These are phyloP conservation scores for Populus tremula DNA, from an alignment of 345 rosid species.

Conservation along the genomic window DNA sequence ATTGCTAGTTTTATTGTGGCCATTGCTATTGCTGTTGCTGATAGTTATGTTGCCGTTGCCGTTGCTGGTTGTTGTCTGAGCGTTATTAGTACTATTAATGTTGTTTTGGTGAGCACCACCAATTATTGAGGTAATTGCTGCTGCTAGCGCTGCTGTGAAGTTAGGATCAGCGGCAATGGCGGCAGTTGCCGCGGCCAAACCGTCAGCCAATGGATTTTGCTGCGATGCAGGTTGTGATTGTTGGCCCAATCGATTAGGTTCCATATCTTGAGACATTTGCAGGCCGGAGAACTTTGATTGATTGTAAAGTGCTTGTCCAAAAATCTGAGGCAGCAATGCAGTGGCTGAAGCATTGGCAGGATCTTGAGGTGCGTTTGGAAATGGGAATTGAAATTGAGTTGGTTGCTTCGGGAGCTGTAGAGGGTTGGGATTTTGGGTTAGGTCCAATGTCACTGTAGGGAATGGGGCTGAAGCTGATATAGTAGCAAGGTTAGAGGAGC, in stretches of 20 bases:
- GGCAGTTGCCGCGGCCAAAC: slow-evolving; percentile 39
- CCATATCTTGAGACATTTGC: slow-evolving; percentile 52
- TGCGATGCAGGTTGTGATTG: slow-evolving; percentile 20
- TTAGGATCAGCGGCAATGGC: slow-evolving; percentile 58
- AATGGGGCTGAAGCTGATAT: slow-evolving; percentile 96
- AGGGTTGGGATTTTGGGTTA: slow-evolving; percentile 52
- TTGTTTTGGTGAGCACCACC: slow-evolving; percentile 35
- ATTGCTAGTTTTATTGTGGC: slow-evolving; percentile 30
- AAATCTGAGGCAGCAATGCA: slow-evolving; percentile 54
- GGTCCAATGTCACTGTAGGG: slow-evolving; percentile 90
- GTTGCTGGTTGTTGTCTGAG: slow-evolving; percentile 17
- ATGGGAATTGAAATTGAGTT: slow-evolving; percentile 46
- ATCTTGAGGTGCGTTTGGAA: slow-evolving; percentile 33
- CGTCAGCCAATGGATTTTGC: slow-evolving; percentile 37
- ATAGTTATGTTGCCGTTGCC: slow-evolving; percentile 9
- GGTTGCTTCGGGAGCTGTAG: slow-evolving; percentile 37
- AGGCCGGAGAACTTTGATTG: slow-evolving; percentile 64
- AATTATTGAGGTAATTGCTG: slow-evolving; percentile 58
- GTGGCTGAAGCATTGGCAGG: slow-evolving; percentile 21
- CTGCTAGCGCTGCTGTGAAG: slow-evolving; percentile 68
- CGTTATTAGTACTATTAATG: slow-evolving; percentile 10
- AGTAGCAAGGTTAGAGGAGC: slow-evolving; percentile 94
- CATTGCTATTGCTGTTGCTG: slow-evolving; percentile 23
- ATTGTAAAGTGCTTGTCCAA: slow-evolving; percentile 55
- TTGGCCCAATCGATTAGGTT: slow-evolving; percentile 30